Base-by-base conservation (phyloP, 495 filamentous ascomycete genomes). In the Tuber borchii region DNA sequence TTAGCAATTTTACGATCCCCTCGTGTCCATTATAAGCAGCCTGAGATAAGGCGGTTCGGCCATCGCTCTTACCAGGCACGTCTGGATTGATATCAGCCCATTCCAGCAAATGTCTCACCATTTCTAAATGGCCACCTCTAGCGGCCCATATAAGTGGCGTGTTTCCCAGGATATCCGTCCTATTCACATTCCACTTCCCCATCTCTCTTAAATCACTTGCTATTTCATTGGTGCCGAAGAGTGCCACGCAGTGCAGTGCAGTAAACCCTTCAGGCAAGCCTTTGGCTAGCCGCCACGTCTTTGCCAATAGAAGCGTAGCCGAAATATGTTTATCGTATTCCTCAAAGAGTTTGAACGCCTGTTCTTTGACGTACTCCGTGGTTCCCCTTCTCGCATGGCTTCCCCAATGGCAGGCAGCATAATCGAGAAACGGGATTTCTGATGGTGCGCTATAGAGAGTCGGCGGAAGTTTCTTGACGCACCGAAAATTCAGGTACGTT, bases 21-120 rank as follows among this genome's bases (percentile, higher is more conserved):
- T 70, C 73, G 37, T 75, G 51, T 42, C 74, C 74, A 31, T 75
- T 75, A 43, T 61, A 44, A 2, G 74, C 71, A 3, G 74, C 71
- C 0, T 73, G 74, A 65, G 72, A 72, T 22, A 75, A 44, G 31
- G 71, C 71, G 5, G 74, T 75, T 70, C 70, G 70, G 0, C 70
- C 70, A 26, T 43, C n/a, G 7, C 70, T 71, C 70, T 71, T 10
- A 17, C 56, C 56, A 8, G 70, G 20, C 42, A 44, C 34, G 39
- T 71, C 70, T 2, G 45, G n/a, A 34, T 71, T 45, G 40, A 31
- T 14, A 22, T 45, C 45, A 6, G 42, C 19, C 39, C 42, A 71
- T 65, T 31, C 56, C 17, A 71, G 39, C n/a, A 71, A 46, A 44
- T 31, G 37, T 71, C 70, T 71, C 31, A 45, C 70, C 70, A 44